These are phyloP conservation scores for Alnus rubra DNA, from an alignment of 306 rosid species.

Conservation along the genomic window DNA sequence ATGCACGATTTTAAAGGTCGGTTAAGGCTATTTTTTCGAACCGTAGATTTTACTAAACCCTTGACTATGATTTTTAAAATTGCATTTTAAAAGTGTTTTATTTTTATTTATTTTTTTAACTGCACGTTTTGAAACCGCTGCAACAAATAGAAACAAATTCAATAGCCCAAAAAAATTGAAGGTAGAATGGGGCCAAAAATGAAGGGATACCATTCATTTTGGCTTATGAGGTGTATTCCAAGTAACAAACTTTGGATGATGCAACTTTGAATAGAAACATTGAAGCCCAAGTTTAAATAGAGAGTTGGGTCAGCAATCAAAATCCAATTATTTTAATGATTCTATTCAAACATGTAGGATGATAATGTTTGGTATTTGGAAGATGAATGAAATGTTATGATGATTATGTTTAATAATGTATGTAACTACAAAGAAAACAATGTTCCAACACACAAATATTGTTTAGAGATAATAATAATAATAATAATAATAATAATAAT, in stretches of 20 bases:
- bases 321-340: not conserved
- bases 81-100: no score
- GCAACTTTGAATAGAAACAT: not conserved
- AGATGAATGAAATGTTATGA: not conserved
- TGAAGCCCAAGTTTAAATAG: not conserved
- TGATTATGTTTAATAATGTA: not conserved
- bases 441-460: constrained; percentile 14
- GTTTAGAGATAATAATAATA: not conserved
- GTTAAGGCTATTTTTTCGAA: no score
- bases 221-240: not conserved
- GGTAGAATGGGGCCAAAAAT: not conserved
- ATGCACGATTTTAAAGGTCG: no score
- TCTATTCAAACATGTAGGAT: not conserved
- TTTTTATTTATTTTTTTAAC: no score
- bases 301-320: not conserved
- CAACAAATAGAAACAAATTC: no score
- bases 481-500: no score
- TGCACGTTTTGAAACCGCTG: no score
- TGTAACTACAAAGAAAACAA: not conserved
- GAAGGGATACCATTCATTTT: not conserved
- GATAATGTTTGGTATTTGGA: not conserved
- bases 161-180: not conserved
- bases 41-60: no score
- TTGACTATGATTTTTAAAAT: no score
- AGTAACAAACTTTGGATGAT: not conserved